These are phyloP conservation scores for Trifolium repens DNA, from an alignment of 306 rosid species.

Conservation along the genomic window DNA sequence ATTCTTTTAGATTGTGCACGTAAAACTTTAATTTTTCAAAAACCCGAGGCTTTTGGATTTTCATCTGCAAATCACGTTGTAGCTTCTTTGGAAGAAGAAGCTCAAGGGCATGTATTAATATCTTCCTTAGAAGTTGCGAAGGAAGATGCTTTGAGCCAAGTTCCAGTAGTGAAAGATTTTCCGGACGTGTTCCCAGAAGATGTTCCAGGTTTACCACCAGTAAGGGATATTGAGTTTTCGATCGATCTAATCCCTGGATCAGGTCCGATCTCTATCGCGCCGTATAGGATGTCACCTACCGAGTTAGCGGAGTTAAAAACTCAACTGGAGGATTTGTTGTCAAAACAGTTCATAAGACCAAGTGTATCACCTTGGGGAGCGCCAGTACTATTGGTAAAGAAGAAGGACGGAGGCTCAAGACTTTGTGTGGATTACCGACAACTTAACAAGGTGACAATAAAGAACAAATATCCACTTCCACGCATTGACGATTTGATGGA, in stretches of 20 bases:
- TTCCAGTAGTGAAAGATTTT: neutral
- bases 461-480: neutral
- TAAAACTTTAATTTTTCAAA: neutral
- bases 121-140: neutral
- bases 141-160: neutral
- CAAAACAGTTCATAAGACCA: neutral
- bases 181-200: neutral
- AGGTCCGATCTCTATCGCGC: neutral
- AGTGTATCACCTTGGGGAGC: neutral
- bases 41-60: neutral
- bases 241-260: neutral
- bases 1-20: neutral
- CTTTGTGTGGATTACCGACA: neutral
- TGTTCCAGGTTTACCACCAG: neutral
- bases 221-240: neutral
- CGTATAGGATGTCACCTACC: neutral
- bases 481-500: neutral
- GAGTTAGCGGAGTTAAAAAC: neutral
- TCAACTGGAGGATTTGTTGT: neutral
- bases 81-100: neutral
- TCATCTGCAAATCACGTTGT: neutral
- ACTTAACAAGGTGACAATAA: neutral
- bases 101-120: neutral
- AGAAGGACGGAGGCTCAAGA: neutral
- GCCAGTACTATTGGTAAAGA: neutral